Conservation (phyloP, 1,284 basidiomycete genomes). For the Tilletia caries region DNA sequence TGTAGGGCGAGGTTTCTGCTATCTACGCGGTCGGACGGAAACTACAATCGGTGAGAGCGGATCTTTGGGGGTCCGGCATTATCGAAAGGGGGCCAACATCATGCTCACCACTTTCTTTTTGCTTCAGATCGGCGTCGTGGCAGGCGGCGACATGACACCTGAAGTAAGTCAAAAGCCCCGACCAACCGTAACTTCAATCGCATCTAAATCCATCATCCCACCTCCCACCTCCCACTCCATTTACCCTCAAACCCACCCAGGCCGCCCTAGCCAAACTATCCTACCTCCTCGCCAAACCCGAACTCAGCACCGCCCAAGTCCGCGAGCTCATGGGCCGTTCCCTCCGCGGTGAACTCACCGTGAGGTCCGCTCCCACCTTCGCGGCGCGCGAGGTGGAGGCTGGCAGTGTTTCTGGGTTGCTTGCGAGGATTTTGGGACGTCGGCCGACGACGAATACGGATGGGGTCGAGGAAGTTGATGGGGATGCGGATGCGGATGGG, state of each 20-base stretch:
- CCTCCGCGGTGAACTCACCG: constrained; percentile 79
- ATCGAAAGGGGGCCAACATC: no score
- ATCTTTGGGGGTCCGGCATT: constrained; percentile 56
- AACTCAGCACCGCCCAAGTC: constrained; percentile 67
- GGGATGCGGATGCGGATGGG: not conserved
- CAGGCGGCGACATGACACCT: constrained; percentile 76
- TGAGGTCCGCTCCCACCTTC: constrained; percentile 3
- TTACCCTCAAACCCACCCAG: no score
- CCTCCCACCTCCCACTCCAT: constrained; percentile 48
- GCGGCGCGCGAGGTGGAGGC: constrained; percentile 20
- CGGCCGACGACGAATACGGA: constrained; percentile 10
- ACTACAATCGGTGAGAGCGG: constrained; percentile 69
- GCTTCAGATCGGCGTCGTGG: constrained; percentile 36
- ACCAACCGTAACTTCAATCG: no score
- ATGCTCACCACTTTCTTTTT: not conserved
- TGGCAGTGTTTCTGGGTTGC: constrained; percentile 20
- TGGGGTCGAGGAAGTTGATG: not conserved
- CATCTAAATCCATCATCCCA: constrained; percentile 15
- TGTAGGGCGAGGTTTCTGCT: constrained; percentile 55
- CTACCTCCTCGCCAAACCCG: constrained; percentile 80
- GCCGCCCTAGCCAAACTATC: constrained; percentile 82
- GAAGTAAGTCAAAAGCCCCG: constrained; percentile 57
- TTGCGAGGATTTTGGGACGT: not conserved
- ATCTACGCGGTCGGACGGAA: constrained; percentile 75
- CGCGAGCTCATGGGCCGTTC: constrained; percentile 73